A percentile compares a stretch with the other conserved stretches of the same genome.
Evolutionary conservation across 495 filamentous ascomycete genomes (phyloP).

Genomic region (Mycothermus thermophilus): DNA sequence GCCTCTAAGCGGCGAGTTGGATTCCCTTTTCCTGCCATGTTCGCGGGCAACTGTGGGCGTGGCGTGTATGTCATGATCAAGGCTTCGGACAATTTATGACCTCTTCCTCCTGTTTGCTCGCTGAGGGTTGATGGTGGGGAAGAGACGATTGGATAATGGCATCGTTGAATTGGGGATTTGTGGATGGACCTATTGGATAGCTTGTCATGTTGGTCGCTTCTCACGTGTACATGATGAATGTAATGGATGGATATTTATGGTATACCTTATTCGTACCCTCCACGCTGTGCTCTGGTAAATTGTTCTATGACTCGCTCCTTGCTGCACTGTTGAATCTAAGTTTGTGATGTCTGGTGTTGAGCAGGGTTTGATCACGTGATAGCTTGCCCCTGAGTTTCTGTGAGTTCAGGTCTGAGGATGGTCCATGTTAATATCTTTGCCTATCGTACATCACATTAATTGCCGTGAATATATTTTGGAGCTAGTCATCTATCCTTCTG

Average conservation of each 20-base stretch:
- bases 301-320: neutral
- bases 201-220: conserved; percentile 10
- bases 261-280: neutral
- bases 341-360: neutral
- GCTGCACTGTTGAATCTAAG: neutral
- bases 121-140: too few species aligned
- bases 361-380: neutral
- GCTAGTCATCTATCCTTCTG: too few species aligned
- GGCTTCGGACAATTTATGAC: too few species aligned
- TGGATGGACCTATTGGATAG: conserved; percentile 4
- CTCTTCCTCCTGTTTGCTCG: too few species aligned
- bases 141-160: conserved; percentile 19
- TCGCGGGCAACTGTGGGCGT: too few species aligned
- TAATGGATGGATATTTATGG: conserved; percentile 20
- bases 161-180: conserved; percentile 3
- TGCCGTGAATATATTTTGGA: too few species aligned
- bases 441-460: too few species aligned
- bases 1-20: conserved; percentile 32
- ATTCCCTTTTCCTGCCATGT: conserved; percentile 10
- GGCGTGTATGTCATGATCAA: conserved; percentile 12
- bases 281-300: neutral
- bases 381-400: too few species aligned
- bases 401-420: too few species aligned
- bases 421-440: too few species aligned
- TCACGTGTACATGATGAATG: conserved; percentile 26